Evolutionary conservation across 345 rosid species (phyloP), one percentile per base, ranked within the genome.

Genomic region (Syzygium oleosum): DNA sequence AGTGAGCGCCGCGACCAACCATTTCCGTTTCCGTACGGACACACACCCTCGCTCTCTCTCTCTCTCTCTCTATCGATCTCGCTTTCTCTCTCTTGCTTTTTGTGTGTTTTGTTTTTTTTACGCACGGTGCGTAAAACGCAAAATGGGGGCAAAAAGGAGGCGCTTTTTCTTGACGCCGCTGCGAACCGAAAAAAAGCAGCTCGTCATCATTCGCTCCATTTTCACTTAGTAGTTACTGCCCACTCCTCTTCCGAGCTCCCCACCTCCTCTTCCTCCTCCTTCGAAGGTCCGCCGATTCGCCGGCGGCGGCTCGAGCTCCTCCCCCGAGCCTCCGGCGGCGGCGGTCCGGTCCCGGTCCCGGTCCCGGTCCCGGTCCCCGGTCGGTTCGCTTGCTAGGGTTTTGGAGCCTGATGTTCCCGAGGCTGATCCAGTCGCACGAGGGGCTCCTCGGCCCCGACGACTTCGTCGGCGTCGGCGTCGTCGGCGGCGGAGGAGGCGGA

Each of bases 351-450:
- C 52, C 11, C 49, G 22, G 46, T 4, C n/a, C 59, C 27, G 59
- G 54, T 12, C 52, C 11, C 49, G 22, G 46, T 4, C n/a, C 7
- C 25, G 80, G 43, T 2, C 10, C 54, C 55, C 23, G 25, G 79
- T 19, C 7, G 79, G 78, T 16, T 15, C 25, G 13, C 19, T 19
- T 29, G 29, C 16, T 22, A 51, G 83, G 53, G 73, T 79, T 79
- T 51, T 51, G 65, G 84, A 85, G 77, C 46, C 84, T 87, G 91
- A 88, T 90, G 91, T 92, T 85, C 88, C 89, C 92, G 15, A 89
- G 91, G 53, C 84, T 91, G 88, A 89, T 92, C 88, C 92, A 90
- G 53, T 59, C 88, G 56, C 89, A 90, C 84, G 90, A 90, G 79
- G 90, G 89, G 78, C 41, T 88, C 84, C 31, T 89, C 25, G 90